Evolutionary conservation across 2,329 filamentous ascomycete genomes (phyloP).

Genomic region (Colletotrichum cuscutae): DNA sequence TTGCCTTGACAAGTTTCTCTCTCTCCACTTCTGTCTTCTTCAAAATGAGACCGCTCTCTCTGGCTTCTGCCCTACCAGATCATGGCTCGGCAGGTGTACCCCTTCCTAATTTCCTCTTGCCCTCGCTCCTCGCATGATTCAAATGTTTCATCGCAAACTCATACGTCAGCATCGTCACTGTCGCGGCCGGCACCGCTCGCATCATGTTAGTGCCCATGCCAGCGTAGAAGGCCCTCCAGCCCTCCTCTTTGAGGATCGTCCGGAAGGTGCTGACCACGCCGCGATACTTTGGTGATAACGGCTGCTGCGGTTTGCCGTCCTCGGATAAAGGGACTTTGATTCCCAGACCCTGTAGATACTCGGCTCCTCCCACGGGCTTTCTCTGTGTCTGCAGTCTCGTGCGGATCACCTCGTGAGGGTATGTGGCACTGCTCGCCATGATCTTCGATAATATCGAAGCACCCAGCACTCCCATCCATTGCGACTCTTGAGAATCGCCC

Average conservation of each 20-base stretch:
- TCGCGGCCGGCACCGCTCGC: conserved; percentile 91
- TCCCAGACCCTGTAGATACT: conserved; percentile 61
- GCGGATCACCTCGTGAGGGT: conserved; percentile 95
- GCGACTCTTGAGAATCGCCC: conserved; percentile 67
- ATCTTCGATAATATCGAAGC: conserved; percentile 96
- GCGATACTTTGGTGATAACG: conserved; percentile 68
- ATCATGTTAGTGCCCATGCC: conserved; percentile 99
- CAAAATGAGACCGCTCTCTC: conserved; percentile 37
- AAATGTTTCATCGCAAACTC: conserved; percentile 76
- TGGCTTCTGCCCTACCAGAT: conserved; percentile 15
- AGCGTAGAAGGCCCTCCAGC: conserved; percentile 96
- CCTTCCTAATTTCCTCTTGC: conserved; percentile 45
- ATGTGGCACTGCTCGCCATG: conserved; percentile 92
- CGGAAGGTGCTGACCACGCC: conserved; percentile 85
- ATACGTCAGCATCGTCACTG: conserved; percentile 97
- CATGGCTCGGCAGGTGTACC: conserved; percentile 23
- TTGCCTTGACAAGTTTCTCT: conserved; percentile 4
- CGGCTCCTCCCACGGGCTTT: conserved; percentile 69
- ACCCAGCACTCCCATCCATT: conserved; percentile 85
- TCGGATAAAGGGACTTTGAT: conserved; percentile 50
- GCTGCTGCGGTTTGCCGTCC: conserved; percentile 41
- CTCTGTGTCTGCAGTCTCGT: conserved; percentile 95
- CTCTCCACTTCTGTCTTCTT: background rate
- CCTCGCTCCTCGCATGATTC: conserved; percentile 54
- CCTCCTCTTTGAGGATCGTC: conserved; percentile 89